These are phyloP conservation scores for Chalciporus sp. DNA, from an alignment of 1,284 basidiomycete species.

Conservation along the genomic window DNA sequence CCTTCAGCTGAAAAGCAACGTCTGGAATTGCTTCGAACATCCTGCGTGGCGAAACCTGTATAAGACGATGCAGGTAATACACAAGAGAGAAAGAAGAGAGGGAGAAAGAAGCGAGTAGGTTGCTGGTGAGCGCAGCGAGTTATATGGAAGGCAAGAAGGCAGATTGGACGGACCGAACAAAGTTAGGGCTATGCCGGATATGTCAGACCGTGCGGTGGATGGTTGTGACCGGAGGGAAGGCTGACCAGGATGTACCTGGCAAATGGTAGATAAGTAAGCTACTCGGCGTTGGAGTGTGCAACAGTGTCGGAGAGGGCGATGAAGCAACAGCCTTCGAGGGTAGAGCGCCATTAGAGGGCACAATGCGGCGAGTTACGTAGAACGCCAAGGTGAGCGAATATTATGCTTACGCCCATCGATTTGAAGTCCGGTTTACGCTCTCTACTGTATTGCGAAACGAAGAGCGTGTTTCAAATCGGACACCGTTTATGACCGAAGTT, in stretches of 20 bases:
- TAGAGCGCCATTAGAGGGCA: not conserved
- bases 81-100: not conserved
- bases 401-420: no score
- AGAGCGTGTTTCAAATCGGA: no score
- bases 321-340: not conserved
- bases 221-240: not conserved
- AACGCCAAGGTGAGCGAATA: not conserved
- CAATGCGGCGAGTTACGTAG: not conserved
- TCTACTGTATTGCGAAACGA: no score
- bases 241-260: not conserved
- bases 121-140: not conserved
- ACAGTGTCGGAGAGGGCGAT: not conserved
- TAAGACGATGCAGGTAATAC: not conserved
- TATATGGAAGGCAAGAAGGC: constrained; percentile 13
- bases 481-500: no score
- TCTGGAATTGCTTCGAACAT: constrained; percentile 13
- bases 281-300: not conserved
- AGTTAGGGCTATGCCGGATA: constrained; percentile 1
- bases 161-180: not conserved
- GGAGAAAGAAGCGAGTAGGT: not conserved
- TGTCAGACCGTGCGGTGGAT: not conserved
- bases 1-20: constrained; percentile 14
- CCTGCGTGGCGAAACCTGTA: not conserved
- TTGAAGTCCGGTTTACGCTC: no score
- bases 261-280: not conserved